Evolutionary conservation across 2,329 filamentous ascomycete species (phyloP).

Genomic region (Capronia americana): DNA sequence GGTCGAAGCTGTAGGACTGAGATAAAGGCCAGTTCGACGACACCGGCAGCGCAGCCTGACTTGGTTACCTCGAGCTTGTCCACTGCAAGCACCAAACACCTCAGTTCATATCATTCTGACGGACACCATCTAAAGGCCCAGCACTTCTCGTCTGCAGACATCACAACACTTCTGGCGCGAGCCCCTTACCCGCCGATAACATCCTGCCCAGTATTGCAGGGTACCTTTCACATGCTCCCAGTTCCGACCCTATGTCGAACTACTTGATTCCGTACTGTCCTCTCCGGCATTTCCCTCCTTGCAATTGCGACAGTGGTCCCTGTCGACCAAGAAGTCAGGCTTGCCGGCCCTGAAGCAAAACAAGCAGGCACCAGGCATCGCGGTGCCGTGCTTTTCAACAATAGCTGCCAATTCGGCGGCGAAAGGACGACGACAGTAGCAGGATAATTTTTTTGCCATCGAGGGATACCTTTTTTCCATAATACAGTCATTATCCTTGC

Average conservation of each 20-base stretch:
- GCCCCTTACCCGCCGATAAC: not conserved
- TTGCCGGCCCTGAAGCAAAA: not conserved
- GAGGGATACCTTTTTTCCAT: not conserved
- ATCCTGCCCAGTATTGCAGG: not conserved
- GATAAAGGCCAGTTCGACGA: not conserved
- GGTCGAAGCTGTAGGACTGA: not conserved
- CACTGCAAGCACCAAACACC: not conserved
- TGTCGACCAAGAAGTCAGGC: not conserved
- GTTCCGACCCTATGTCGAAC: not conserved
- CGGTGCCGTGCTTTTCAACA: not conserved
- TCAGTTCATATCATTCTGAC: not conserved
- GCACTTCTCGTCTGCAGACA: no score
- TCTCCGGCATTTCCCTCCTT: not conserved
- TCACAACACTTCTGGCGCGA: no score
- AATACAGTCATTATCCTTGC: not conserved
- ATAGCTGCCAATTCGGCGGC: not conserved
- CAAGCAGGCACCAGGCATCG: not conserved
- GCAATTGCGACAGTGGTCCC: not conserved
- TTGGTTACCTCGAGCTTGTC: not conserved
- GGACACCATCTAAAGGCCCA: not conserved
- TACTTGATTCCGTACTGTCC: not conserved
- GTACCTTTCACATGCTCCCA: not conserved
- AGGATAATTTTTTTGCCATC: not conserved
- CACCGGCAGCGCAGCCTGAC: not conserved
- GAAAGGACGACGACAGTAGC: not conserved